Conservation (phyloP, 1,284 basidiomycete species). For the Paramarasmius palmivorus region DNA sequence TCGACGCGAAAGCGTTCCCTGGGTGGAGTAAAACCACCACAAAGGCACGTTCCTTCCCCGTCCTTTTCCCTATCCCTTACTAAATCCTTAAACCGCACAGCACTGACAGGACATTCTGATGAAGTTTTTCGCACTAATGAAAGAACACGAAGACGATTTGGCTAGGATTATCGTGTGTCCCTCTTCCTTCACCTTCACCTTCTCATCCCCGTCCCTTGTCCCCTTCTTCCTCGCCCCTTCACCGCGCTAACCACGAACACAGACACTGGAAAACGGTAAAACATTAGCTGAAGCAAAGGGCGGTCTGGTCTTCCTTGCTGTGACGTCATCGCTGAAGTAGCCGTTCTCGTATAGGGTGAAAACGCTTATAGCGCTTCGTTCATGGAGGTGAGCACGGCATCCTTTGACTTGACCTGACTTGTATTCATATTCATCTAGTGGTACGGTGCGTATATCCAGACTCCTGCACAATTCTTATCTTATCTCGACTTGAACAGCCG, state of each 20-base stretch:
- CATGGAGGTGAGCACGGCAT: conserved; percentile 60
- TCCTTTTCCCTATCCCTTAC: not conserved
- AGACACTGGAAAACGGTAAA: conserved; percentile 95
- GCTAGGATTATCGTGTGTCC: conserved; percentile 72
- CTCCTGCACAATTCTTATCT: not conserved
- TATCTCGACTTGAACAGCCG: conserved; percentile 49
- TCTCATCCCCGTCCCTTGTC: not conserved
- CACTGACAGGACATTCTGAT: conserved; percentile 78
- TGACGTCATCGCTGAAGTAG: not conserved
- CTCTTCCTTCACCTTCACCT: no score
- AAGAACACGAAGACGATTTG: conserved; percentile 81
- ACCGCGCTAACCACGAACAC: conserved; percentile 24
- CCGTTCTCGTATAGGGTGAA: conserved; percentile 71
- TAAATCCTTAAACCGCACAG: conserved; percentile 36
- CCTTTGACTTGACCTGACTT: conserved; percentile 1
- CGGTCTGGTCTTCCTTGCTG: not conserved
- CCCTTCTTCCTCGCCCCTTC: conserved; percentile 13
- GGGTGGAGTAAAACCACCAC: conserved; percentile 82
- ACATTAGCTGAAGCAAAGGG: conserved; percentile 78
- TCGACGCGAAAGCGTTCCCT: conserved; percentile 74
- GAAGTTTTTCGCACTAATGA: conserved; percentile 75
- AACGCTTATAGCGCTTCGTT: conserved; percentile 82
- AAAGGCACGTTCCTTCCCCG: conserved; percentile 47
- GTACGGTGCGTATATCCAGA: conserved; percentile 58
- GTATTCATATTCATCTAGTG: conserved; percentile 46